Base-by-base conservation (phyloP, 2,329 filamentous ascomycete genomes). In the Helotiales sp. region DNA sequence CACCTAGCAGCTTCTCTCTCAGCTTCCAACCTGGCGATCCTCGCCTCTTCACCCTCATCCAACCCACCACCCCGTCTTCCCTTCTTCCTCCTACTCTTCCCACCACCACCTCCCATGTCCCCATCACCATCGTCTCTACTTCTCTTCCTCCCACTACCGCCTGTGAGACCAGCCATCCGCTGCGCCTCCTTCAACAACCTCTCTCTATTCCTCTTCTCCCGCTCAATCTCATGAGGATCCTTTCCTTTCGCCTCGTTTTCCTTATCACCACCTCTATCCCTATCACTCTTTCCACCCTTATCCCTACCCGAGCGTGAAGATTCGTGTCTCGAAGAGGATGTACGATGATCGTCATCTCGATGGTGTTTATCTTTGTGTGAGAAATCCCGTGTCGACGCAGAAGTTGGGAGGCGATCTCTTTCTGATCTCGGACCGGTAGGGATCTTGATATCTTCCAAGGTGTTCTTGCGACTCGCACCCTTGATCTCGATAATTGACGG, bases 121-220 rank as follows among this genome's bases (percentile, higher is more conserved):
- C n/a, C 40, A 36, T 81, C 76, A 51, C 76, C 76, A 63, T 79
- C 78, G 55, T 80, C 77, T 55, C 77, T 74, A 33, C 76, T 76
- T 7, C 75, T 74, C 25, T 86, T 82, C 29, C 64, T 62, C 10
- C 60, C 52, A 34, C 63, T 55, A 36, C 74, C 67, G 52, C 78
- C 75, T 2, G 77, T 71, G 52, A 85, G 70, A 42, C 82, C 77
- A 44, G 84, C 79, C 72, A 87, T 83, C 33, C 84, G 81, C 72
- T 90, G 85, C 36, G 85, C 83, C 72, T 91, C 88, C 67, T 86
- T 87, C 12, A 87, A 76, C 52, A 89, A 76, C 25, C 88, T 79
- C 70, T 89, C 86, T 46, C 86, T 79, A 67, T 88, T 81, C 15
- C 85, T 77, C 12, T 82, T 83, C 69, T 89, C 87, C 22, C 88